These are phyloP conservation scores for Trametes cingulata DNA, from an alignment of 768 basidiomycete genomes.

Conservation along the genomic window DNA sequence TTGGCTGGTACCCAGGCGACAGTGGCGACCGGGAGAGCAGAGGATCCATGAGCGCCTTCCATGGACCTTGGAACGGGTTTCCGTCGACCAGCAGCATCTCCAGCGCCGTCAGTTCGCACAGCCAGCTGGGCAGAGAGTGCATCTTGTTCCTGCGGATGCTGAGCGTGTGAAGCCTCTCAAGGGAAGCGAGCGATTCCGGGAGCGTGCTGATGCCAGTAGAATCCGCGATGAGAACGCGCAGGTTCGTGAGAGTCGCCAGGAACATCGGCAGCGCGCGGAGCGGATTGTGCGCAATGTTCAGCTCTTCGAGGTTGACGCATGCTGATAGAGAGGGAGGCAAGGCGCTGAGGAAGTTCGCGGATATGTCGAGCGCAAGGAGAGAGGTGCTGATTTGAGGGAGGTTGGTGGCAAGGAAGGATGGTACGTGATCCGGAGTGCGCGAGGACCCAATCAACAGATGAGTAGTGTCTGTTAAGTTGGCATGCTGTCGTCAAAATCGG, in stretches of 20 bases:
- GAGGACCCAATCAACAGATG: constrained; percentile 90
- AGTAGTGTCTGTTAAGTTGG: constrained; percentile 68
- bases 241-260: constrained; percentile 69
- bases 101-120: constrained; percentile 81
- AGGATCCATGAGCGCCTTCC: constrained; percentile 87
- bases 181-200: constrained; percentile 69
- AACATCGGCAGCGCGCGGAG: constrained; percentile 91
- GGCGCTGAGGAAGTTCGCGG: constrained; percentile 80
- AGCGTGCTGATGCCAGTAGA: constrained; percentile 78
- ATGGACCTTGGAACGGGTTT: constrained; percentile 94
- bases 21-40: constrained; percentile 65
- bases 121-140: constrained; percentile 89
- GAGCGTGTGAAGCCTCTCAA: constrained; percentile 84
- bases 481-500: constrained; percentile 3
- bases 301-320: constrained; percentile 84
- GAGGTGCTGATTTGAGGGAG: constrained; percentile 75
- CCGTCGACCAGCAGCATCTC: constrained; percentile 91
- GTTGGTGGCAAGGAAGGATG: constrained; percentile 65
- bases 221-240: constrained; percentile 93
- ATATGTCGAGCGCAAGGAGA: constrained; percentile 91
- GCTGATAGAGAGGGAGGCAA: constrained; percentile 82
- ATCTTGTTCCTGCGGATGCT: constrained; percentile 89
- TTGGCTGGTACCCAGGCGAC: constrained; percentile 64
- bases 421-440: constrained; percentile 73
- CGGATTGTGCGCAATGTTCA: constrained; percentile 91